Evolutionary conservation across 2,329 filamentous ascomycete genomes (phyloP).

Genomic region (Penicillium sp.): DNA sequence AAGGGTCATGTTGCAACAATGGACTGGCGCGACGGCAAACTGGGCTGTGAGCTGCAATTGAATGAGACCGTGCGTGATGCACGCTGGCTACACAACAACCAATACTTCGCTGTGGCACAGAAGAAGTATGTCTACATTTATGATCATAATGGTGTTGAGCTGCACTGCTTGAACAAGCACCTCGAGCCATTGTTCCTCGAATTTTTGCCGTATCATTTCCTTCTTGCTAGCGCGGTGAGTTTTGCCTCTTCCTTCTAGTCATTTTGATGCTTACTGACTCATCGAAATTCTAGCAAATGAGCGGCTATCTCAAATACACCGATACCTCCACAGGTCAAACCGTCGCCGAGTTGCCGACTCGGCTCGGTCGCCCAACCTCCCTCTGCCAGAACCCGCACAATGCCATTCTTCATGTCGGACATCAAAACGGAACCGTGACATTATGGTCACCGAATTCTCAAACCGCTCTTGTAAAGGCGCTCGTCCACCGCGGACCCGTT

Average conservation of each 20-base stretch:
- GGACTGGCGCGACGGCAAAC: constrained; percentile 89
- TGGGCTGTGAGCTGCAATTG: constrained; percentile 86
- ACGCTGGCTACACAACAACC: constrained; percentile 90
- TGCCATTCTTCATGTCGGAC: constrained; percentile 83
- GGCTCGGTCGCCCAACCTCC: constrained; percentile 74
- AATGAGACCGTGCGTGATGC: constrained; percentile 85
- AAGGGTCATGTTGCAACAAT: constrained; percentile 95
- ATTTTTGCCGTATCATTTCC: constrained; percentile 92
- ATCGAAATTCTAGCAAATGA: constrained; percentile 36
- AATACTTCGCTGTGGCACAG: constrained; percentile 87
- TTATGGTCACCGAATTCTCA: constrained; percentile 91
- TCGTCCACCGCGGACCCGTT: constrained; percentile 85
- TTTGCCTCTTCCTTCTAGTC: neutral
- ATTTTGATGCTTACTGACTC: neutral
- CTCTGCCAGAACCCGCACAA: constrained; percentile 88
- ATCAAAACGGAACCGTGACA: constrained; percentile 90
- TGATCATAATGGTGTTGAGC: constrained; percentile 79
- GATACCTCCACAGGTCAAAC: constrained; percentile 90
- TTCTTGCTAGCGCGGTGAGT: constrained; percentile 76
- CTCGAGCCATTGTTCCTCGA: constrained; percentile 89
- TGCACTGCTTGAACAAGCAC: constrained; percentile 87
- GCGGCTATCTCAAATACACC: constrained; percentile 85
- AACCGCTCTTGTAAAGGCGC: constrained; percentile 80
- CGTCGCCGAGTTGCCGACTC: constrained; percentile 77
- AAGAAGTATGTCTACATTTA: constrained; percentile 98